Evolutionary conservation across 2,329 filamentous ascomycete genomes (phyloP).

Genomic region (Trichoderma koningii): DNA sequence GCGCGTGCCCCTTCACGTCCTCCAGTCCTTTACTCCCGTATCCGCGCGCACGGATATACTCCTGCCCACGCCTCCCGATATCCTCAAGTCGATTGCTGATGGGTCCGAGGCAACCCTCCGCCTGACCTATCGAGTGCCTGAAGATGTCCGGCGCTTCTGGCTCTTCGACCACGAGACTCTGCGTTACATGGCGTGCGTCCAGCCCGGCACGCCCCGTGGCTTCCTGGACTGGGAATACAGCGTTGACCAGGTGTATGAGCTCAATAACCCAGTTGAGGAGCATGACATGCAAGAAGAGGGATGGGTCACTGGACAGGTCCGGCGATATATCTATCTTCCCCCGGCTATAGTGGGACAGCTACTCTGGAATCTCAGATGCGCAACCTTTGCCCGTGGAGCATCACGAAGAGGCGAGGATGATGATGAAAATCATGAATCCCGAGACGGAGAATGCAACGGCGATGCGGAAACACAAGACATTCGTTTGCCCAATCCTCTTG

Average conservation of each 20-base stretch:
- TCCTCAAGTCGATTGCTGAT: conserved; percentile 52
- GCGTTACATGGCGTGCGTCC: conserved; percentile 61
- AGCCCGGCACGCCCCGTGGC: conserved; percentile 48
- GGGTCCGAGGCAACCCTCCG: conserved; percentile 58
- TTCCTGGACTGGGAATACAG: conserved; percentile 35
- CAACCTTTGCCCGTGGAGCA: conserved; percentile 44
- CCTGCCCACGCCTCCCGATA: conserved; percentile 51
- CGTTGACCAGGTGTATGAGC: conserved; percentile 56
- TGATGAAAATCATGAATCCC: conserved; percentile 18
- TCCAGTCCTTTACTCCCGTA: conserved; percentile 51
- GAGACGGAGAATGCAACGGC: conserved; percentile 30
- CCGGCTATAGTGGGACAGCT: conserved; percentile 60
- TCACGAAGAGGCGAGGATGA: neutral
- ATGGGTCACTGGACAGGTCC: conserved; percentile 54
- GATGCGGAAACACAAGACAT: conserved; percentile 26
- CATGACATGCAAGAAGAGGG: conserved; percentile 56
- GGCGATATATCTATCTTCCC: conserved; percentile 55
- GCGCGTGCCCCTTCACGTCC: conserved; percentile 52
- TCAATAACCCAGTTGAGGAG: conserved; percentile 60
- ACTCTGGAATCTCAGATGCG: conserved; percentile 58
- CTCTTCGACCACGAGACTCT: conserved; percentile 58
- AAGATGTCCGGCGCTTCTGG: conserved; percentile 62
- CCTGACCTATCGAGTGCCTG: conserved; percentile 57
- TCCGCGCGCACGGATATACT: conserved; percentile 57
- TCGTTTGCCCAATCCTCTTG: too few relatives aligned